Evolutionary conservation across 2,329 filamentous ascomycete genomes (phyloP).

Genomic region (Thielaviopsis musarum): DNA sequence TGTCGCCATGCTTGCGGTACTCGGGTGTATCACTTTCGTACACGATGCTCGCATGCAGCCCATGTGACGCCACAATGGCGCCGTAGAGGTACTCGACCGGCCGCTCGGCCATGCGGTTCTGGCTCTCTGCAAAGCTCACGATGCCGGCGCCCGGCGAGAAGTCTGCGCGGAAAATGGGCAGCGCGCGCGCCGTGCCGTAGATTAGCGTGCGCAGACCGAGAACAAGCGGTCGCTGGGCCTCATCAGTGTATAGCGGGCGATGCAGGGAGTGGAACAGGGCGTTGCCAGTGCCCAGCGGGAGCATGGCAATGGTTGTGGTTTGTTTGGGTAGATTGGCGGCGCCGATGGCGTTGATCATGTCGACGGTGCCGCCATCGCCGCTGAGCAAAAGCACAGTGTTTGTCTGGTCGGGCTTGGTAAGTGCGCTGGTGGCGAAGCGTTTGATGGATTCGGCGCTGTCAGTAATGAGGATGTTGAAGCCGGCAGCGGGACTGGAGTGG

Average conservation of each 20-base stretch:
- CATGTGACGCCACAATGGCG: conserved; percentile 78
- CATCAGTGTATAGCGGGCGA: conserved; percentile 33
- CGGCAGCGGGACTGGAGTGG: conserved; percentile 11
- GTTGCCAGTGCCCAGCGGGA: conserved; percentile 50
- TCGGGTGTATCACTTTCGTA: conserved; percentile 77
- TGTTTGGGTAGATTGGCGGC: background rate
- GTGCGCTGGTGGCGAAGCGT: conserved; percentile 36
- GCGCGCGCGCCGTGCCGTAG: conserved; percentile 31
- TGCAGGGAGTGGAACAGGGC: conserved; percentile 47
- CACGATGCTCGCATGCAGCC: conserved; percentile 74
- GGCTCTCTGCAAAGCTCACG: conserved; percentile 21
- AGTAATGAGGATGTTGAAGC: conserved; percentile 44
- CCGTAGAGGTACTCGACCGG: conserved; percentile 39
- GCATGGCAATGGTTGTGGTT: conserved; percentile 30
- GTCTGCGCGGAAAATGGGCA: conserved; percentile 45
- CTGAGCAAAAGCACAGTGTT: conserved; percentile 61
- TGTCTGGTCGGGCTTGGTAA: conserved; percentile 11
- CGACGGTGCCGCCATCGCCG: conserved; percentile 74
- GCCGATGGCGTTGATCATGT: conserved; percentile 51
- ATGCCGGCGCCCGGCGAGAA: conserved; percentile 42
- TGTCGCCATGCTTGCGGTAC: conserved; percentile 59
- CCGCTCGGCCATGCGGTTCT: background rate
- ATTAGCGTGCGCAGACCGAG: conserved; percentile 42
- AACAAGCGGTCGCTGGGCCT: conserved; percentile 25
- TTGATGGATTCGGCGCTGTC: conserved; percentile 44